phyloP scores from a whole-genome alignment of 2,329 filamentous ascomycete genomes.

The Botrytis paeoniae region DNA sequence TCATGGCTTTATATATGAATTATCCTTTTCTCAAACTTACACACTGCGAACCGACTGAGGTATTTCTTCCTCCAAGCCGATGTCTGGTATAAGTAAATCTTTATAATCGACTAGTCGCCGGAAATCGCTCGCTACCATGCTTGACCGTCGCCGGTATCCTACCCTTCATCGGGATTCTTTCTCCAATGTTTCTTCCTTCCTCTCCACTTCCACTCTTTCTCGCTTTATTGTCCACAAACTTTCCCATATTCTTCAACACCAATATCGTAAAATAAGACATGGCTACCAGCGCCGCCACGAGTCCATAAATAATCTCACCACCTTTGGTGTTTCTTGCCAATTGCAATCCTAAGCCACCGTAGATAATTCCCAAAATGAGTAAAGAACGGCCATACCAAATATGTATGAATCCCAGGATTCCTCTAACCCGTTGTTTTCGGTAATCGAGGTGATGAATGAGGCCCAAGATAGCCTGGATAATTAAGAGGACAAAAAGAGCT shows the following conservation, averaged over 20 bases:
- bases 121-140: neutral
- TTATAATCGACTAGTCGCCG: neutral
- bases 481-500: slow-evolving; percentile 52
- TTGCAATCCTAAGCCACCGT: slow-evolving; percentile 60
- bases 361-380: slow-evolving; percentile 58
- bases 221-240: neutral
- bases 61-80: no score
- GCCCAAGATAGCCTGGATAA: slow-evolving; percentile 57
- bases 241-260: neutral
- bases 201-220: neutral
- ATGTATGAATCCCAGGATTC: slow-evolving; percentile 53
- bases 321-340: slow-evolving; percentile 43
- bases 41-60: neutral
- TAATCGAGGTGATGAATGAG: slow-evolving; percentile 56
- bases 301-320: slow-evolving; percentile 53
- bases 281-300: slow-evolving; percentile 51
- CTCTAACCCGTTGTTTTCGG: slow-evolving; percentile 43
- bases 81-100: neutral
- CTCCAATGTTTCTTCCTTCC: neutral
- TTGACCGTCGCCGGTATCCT: neutral
- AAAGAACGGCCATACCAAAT: slow-evolving; percentile 60
- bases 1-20: neutral
- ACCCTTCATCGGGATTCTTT: neutral
- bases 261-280: slow-evolving; percentile 41
- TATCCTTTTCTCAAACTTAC: neutral